phyloP scores from a whole-genome alignment of 1,139 yeast species.

The Taiozyma sp. region DNA sequence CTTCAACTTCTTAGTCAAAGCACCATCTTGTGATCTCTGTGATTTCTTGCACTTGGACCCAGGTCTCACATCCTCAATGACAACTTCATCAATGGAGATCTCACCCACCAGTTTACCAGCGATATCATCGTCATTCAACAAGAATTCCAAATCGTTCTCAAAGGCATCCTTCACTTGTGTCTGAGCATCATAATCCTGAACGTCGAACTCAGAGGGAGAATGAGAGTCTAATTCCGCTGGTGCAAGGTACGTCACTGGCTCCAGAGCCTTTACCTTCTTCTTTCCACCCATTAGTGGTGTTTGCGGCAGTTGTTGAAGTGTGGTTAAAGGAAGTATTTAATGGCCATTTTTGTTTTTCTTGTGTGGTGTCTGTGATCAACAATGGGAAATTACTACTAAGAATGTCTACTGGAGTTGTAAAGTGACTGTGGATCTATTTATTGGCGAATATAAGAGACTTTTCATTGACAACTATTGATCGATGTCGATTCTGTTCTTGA shows the following conservation, averaged over 20 bases:
- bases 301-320: too few relatives aligned
- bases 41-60: not conserved
- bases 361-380: too few relatives aligned
- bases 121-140: constrained; percentile 3
- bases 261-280: not conserved
- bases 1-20: constrained; percentile 5
- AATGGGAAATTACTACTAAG: too few relatives aligned
- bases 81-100: not conserved
- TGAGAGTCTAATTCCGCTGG: not conserved
- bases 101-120: not conserved
- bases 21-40: not conserved
- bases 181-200: constrained; percentile 13
- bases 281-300: not conserved
- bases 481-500: constrained; percentile 32
- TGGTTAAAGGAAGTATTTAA: too few relatives aligned
- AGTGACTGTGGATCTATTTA: not conserved
- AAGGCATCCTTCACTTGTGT: constrained; percentile 14
- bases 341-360: too few relatives aligned
- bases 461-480: not conserved
- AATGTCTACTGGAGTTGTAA: too few relatives aligned
- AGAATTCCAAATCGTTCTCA: constrained; percentile 16
- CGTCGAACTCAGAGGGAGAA: not conserved
- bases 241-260: not conserved
- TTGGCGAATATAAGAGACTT: not conserved
- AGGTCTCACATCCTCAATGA: not conserved